Evolutionary conservation across 495 filamentous ascomycete genomes (phyloP).

Genomic region (Neurospora sp.): DNA sequence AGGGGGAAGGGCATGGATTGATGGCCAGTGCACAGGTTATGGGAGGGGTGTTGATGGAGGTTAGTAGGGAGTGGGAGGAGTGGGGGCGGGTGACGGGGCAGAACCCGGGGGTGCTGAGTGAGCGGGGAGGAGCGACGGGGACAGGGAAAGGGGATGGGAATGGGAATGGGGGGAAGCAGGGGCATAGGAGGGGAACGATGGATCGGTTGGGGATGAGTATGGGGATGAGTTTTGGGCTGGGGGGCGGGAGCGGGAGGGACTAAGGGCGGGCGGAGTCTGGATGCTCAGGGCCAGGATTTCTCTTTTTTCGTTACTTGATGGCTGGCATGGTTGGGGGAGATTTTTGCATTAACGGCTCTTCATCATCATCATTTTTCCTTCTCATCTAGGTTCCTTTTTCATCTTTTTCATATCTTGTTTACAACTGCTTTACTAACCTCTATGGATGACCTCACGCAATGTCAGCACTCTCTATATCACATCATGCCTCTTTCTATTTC

Average conservation of each 20-base stretch:
- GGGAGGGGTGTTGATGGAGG: conserved; percentile 85
- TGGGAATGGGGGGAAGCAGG: not conserved
- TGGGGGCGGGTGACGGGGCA: conserved; percentile 49
- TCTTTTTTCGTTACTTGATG: too few species aligned
- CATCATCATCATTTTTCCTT: too few species aligned
- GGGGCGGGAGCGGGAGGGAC: not conserved
- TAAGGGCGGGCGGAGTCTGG: too few species aligned
- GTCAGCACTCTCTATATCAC: not conserved
- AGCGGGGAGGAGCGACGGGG: not conserved
- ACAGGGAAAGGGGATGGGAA: not conserved
- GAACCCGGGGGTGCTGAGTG: not conserved
- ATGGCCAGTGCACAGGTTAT: conserved; percentile 94
- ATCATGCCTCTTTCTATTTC: not conserved
- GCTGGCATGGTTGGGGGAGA: too few species aligned
- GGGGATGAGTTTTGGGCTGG: not conserved
- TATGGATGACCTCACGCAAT: not conserved
- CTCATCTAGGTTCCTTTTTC: too few species aligned
- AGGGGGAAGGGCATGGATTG: conserved; percentile 88
- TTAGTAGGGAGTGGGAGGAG: conserved; percentile 90
- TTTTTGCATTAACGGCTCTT: too few species aligned
- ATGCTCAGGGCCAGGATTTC: too few species aligned
- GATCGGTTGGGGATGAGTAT: not conserved
- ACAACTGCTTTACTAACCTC: too few species aligned
- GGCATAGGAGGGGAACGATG: not conserved
- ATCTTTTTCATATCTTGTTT: too few species aligned